Evolutionary conservation across 2,329 filamentous ascomycete species (phyloP), one percentile per base, ranked within the genome.

Genomic region (Claviceps sp.): DNA sequence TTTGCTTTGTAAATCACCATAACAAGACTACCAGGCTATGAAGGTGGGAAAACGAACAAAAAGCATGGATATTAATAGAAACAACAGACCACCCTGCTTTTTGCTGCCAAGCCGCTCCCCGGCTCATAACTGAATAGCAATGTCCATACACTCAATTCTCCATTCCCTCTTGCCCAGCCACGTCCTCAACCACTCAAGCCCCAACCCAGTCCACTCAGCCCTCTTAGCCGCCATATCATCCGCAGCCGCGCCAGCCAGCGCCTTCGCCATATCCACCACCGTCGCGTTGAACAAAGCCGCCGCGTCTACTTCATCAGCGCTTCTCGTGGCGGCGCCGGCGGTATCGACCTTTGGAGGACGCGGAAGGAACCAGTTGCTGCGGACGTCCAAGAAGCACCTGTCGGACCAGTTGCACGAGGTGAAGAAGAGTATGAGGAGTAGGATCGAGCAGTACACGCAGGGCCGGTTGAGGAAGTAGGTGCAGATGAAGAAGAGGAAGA

Each of bases 391-490:
- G 72, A 97, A 93, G 66, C 87, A 93, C 51, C 83, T 82, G 65
- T 90, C 86, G 58, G 85, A 87, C 87, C 87, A 93, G 76, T 90
- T 85, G 69, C 87, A 93, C 26, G 85, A 89, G 26, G 89, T 94
- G 59, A 90, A 79, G 73, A 96, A 95, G 60, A 98, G 88, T 61
- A 97, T 89, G 58, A 95, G 79, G 48, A 98, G 87, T 51, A 98
- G 85, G 56, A 96, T 83, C 55, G 89, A 95, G 79, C 93, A 98
- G 77, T 98, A 98, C 61, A 95, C 85, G 73, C 93, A 98, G 51
- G 93, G 93, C 52, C 91, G 84, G 72, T 96, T 95, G 62, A 98
- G 83, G 70, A 95, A 87, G 75, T 95, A 97, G 58, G 90, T 95
- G 68, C 90, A 89, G 58, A 89, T 77, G 72, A 98, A 85, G 76